A percentile compares a stretch with the other conserved stretches of the same genome.
Evolutionary conservation across 306 rosid species (phyloP).

Genomic region (Prunus fruticosa): DNA sequence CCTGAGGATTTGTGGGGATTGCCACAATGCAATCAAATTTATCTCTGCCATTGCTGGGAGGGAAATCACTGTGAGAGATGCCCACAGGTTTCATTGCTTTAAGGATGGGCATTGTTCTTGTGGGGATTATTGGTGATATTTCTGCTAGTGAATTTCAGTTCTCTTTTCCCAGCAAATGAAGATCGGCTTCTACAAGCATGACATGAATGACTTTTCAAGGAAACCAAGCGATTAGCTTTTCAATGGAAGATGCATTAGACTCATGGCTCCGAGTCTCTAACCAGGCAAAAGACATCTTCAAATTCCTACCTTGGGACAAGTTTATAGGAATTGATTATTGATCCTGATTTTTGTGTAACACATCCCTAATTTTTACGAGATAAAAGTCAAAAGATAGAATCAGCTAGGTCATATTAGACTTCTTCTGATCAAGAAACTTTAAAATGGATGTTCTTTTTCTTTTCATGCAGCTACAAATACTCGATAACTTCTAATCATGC

Average conservation of each 20-base stretch:
- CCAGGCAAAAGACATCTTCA: background rate
- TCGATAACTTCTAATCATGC: too few species aligned
- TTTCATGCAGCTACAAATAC: background rate
- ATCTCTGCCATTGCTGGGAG: slow-evolving; percentile 59
- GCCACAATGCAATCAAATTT: slow-evolving; percentile 75
- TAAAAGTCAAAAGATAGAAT: background rate
- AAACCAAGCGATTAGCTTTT: background rate
- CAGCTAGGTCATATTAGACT: background rate
- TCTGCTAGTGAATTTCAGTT: background rate
- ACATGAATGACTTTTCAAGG: background rate
- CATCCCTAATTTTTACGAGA: background rate
- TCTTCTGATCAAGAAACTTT: too few species aligned
- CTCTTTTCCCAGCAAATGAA: background rate
- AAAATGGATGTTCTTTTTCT: too few species aligned
- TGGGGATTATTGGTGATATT: slow-evolving; percentile 69
- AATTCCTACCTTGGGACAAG: background rate
- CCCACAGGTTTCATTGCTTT: slow-evolving; percentile 79
- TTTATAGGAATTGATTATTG: background rate
- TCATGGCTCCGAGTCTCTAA: background rate
- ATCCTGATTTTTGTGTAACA: background rate
- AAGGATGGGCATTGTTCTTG: slow-evolving; percentile 73
- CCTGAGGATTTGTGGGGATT: slow-evolving; percentile 81
- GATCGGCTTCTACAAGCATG: background rate
- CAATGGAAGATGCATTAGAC: background rate
- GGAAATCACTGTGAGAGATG: slow-evolving; percentile 75